These are phyloP conservation scores for Starmerella ratchasimensis DNA, from an alignment of 805 yeast species.

Conservation along the genomic window DNA sequence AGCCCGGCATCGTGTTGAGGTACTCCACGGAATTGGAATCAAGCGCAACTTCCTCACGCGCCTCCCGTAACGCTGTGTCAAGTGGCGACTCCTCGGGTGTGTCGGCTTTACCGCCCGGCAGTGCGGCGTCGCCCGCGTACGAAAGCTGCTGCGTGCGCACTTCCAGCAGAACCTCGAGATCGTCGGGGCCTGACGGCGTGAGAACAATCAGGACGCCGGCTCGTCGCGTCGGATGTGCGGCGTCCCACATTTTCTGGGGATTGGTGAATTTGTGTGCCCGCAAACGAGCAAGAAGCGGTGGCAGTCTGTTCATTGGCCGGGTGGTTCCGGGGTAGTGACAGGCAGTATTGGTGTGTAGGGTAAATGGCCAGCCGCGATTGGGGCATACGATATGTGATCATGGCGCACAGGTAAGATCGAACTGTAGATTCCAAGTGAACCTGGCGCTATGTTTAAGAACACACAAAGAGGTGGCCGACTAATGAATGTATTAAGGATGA, in stretches of 20 bases:
- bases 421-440: too few species aligned
- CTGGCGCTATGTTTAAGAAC: too few species aligned
- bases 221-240: conserved; percentile 50
- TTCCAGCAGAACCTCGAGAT: conserved; percentile 64
- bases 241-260: conserved; percentile 33
- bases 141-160: conserved; percentile 56
- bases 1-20: conserved; percentile 56
- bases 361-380: too few species aligned
- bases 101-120: conserved; percentile 93
- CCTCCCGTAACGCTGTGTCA: conserved; percentile 68
- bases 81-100: conserved; percentile 46
- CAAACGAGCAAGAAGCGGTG: background rate
- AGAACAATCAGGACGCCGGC: conserved; percentile 68
- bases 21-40: conserved; percentile 46
- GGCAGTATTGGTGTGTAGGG: too few species aligned
- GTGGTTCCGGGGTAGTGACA: too few species aligned
- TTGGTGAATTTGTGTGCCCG: conserved; percentile 2
- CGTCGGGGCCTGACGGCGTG: conserved; percentile 50
- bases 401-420: too few species aligned
- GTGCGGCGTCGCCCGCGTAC: conserved; percentile 81
- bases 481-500: too few species aligned
- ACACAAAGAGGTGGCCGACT: too few species aligned
- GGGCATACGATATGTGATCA: too few species aligned
- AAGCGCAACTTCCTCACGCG: conserved; percentile 77
- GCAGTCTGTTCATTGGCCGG: background rate